Evolutionary conservation across 352 stramenopile species (phyloP).

Genomic region (Globisporangium cederbergense): DNA sequence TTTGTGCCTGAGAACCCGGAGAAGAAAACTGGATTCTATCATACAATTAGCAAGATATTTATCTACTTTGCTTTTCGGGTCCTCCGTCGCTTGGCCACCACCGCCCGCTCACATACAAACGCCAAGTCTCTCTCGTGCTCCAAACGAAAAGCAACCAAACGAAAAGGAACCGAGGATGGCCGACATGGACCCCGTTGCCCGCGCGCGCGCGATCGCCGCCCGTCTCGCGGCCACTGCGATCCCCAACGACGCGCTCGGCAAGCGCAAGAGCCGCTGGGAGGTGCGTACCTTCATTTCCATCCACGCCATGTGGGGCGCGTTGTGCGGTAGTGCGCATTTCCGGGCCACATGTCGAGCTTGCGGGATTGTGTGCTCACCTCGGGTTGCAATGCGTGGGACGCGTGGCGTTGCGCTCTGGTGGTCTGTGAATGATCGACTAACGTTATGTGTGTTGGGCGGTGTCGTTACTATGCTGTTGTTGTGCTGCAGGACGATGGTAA

Average conservation of each 20-base stretch:
- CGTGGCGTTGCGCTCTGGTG: not conserved
- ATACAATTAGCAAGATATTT: too few species aligned
- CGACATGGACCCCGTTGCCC: constrained; percentile 71
- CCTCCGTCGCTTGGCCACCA: not conserved
- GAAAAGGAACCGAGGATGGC: constrained; percentile 23
- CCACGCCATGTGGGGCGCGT: not conserved
- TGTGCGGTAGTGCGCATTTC: not conserved
- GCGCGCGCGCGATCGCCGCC: constrained; percentile 79
- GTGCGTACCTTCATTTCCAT: constrained; percentile 28
- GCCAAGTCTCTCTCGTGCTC: not conserved
- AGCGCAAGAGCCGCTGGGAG: constrained; percentile 85
- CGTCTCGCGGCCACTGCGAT: constrained; percentile 71
- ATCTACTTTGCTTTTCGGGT: too few species aligned
- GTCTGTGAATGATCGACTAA: not conserved
- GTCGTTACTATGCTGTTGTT: not conserved
- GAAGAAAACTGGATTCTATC: too few species aligned
- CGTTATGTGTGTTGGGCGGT: not conserved
- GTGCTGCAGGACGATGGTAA: constrained; percentile 6
- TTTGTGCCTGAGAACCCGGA: too few species aligned
- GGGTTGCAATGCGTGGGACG: not conserved
- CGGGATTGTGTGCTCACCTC: constrained; percentile 2
- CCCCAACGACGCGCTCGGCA: constrained; percentile 65
- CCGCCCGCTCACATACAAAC: constrained; percentile 7
- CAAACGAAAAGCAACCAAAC: not conserved
- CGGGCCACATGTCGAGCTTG: not conserved